phyloP scores from a whole-genome alignment of 345 rosid genomes.

The Gossypium herbaceum region DNA sequence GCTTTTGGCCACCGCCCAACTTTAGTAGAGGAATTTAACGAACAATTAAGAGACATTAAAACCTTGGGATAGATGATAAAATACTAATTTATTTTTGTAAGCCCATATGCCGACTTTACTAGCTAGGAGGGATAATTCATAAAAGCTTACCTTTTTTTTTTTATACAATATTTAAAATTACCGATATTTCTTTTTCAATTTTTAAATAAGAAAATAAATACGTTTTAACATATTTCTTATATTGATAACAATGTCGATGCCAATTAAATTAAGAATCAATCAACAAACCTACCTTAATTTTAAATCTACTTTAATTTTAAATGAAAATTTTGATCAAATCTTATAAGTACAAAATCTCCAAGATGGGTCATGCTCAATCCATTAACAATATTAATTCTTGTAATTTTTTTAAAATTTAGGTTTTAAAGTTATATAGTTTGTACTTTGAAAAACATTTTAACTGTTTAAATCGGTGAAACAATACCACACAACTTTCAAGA shows the following conservation, averaged over 20 bases:
- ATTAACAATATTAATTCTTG: constrained; percentile 27
- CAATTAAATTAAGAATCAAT: accelerated
- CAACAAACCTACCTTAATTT: neutral
- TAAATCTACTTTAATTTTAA: constrained; percentile 7
- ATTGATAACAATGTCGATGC: too few species aligned
- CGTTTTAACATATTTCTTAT: accelerated
- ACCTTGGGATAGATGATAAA: too few species aligned
- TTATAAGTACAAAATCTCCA: constrained; percentile 17
- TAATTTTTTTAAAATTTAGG: neutral
- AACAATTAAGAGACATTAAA: neutral
- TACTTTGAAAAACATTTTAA: too few species aligned
- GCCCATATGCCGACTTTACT: too few species aligned
- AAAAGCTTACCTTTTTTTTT: too few species aligned
- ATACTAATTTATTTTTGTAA: neutral
- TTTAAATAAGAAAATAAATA: too few species aligned
- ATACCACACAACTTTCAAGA: too few species aligned
- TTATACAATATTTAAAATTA: too few species aligned
- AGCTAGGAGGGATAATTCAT: too few species aligned
- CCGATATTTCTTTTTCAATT: too few species aligned
- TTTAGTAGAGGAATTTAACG: constrained; percentile 38
- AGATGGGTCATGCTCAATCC: constrained; percentile 76
- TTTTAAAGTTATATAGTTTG: too few species aligned
- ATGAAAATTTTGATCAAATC: constrained; percentile 73
- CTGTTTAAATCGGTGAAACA: too few species aligned
- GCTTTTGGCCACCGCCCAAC: constrained; percentile 62